Evolutionary conservation across 2,329 filamentous ascomycete genomes (phyloP).

Genomic region (Pseudogymnoascus verrucosus): DNA sequence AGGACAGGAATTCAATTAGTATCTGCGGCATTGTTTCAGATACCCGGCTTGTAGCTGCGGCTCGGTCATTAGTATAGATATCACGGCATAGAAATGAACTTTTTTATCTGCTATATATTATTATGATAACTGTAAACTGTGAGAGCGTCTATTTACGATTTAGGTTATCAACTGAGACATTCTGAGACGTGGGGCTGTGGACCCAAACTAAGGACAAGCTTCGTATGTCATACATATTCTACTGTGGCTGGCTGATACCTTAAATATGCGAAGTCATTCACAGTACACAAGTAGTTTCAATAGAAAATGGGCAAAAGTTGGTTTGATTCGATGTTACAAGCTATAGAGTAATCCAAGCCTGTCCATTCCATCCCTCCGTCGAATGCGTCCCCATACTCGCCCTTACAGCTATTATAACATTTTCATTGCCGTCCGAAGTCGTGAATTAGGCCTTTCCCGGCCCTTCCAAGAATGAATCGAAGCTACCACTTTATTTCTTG

Average conservation of each 20-base stretch:
- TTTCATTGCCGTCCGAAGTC: background rate
- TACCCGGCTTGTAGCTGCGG: background rate
- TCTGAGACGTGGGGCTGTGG: slow-evolving; percentile 2
- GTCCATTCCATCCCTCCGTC: background rate
- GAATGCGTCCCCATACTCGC: background rate
- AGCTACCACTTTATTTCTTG: slow-evolving; percentile 31
- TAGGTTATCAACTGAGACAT: background rate
- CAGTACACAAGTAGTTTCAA: background rate
- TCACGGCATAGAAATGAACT: background rate
- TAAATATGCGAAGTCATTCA: background rate
- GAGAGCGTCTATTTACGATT: background rate
- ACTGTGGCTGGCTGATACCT: background rate
- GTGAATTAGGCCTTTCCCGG: background rate
- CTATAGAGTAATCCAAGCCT: background rate
- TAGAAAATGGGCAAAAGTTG: background rate
- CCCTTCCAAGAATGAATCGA: background rate
- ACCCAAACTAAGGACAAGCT: background rate
- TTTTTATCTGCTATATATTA: background rate
- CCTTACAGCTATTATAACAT: background rate
- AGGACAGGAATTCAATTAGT: slow-evolving; percentile 3
- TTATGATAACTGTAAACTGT: background rate
- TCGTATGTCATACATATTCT: background rate
- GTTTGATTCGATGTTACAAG: background rate
- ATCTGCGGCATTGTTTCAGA: background rate
- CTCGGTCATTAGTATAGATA: slow-evolving; percentile 4